A percentile compares a stretch with the other conserved stretches of the same genome.
phyloP scores from a whole-genome alignment of 2,329 filamentous ascomycete genomes.

The Stachybotrys echinatus region DNA sequence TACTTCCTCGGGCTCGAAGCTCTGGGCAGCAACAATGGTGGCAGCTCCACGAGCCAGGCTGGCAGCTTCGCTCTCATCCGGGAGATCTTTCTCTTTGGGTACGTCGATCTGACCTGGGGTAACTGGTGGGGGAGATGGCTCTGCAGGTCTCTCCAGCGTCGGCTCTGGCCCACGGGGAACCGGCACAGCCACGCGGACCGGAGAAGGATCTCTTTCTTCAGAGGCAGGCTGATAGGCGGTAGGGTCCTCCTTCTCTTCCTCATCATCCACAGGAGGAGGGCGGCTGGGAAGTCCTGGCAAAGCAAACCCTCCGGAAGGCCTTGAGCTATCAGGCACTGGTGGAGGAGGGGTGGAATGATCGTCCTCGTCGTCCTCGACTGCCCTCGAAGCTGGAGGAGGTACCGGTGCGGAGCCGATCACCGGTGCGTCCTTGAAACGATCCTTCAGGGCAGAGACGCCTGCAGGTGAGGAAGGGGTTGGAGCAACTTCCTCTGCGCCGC shows the following conservation, averaged over 20 bases:
- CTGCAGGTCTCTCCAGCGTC: constrained; percentile 42
- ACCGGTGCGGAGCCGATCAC: constrained; percentile 54
- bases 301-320: constrained; percentile 70
- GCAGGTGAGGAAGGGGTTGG: constrained; percentile 52
- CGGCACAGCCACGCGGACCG: constrained; percentile 81
- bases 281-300: constrained; percentile 70
- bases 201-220: constrained; percentile 58
- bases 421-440: constrained; percentile 74
- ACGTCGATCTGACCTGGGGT: constrained; percentile 60
- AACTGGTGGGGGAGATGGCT: constrained; percentile 52
- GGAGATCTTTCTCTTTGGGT: constrained; percentile 59
- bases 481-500: constrained; percentile 40
- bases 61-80: constrained; percentile 57
- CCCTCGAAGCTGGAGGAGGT: constrained; percentile 29
- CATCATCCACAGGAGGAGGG: constrained; percentile 48
- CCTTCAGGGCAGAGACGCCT: constrained; percentile 68
- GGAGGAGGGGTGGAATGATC: constrained; percentile 46
- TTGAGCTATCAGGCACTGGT: constrained; percentile 52
- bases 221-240: constrained; percentile 24
- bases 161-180: constrained; percentile 60
- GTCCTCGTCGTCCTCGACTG: constrained; percentile 21
- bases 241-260: constrained; percentile 52
- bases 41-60: constrained; percentile 56
- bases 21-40: constrained; percentile 34
- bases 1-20: constrained; percentile 21